Evolutionary conservation across 2,329 filamentous ascomycete species (phyloP).

Genomic region (Geosmithia morbida): DNA sequence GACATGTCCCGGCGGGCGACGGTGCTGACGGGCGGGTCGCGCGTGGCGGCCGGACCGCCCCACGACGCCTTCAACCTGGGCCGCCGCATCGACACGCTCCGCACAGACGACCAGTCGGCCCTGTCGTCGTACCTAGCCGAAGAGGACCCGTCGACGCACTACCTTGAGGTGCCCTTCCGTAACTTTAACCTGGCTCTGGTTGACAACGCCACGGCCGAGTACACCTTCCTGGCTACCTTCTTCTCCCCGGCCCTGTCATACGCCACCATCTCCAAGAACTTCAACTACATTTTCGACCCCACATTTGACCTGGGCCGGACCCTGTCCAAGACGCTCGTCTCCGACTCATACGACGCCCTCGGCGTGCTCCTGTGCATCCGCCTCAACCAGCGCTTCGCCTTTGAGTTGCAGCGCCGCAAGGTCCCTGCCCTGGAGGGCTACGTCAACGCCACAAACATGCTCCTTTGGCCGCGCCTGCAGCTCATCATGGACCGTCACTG

Average conservation of each 20-base stretch:
- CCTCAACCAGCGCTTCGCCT: conserved; percentile 85
- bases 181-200: conserved; percentile 90
- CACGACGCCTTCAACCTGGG: conserved; percentile 87
- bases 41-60: conserved; percentile 34
- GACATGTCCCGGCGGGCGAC: conserved; percentile 51
- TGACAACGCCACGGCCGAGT: conserved; percentile 90
- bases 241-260: conserved; percentile 69
- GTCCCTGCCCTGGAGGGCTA: conserved; percentile 82
- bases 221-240: conserved; percentile 83
- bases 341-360: conserved; percentile 68
- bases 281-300: conserved; percentile 77
- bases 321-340: conserved; percentile 62
- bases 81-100: conserved; percentile 70
- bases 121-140: conserved; percentile 82
- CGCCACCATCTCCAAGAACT: conserved; percentile 66
- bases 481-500: conserved; percentile 86
- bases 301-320: conserved; percentile 72
- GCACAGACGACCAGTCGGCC: conserved; percentile 57
- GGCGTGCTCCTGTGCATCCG: conserved; percentile 85
- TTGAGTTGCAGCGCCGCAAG: conserved; percentile 82
- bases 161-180: conserved; percentile 79
- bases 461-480: conserved; percentile 92
- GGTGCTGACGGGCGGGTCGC: conserved; percentile 31
- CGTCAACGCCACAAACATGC: conserved; percentile 89
- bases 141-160: conserved; percentile 74